Base-by-base conservation (phyloP, 169 alveolate genomes). In the Eimeria falciformis region DNA sequence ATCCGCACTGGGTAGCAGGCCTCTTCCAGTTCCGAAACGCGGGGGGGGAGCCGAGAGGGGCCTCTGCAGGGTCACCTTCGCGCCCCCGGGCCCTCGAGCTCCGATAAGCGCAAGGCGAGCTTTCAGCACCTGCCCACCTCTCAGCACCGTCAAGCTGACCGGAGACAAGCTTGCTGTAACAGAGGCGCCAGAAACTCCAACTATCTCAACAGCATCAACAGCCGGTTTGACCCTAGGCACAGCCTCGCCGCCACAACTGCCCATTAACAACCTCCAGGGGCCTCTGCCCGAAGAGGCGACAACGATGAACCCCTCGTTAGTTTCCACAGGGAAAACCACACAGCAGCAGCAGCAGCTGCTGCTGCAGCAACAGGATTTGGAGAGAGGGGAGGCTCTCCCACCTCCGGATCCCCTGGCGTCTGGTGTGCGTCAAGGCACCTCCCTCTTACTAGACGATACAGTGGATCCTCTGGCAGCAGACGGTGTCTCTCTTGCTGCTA, bases 401-500 rank as follows among this genome's bases (percentile, higher is more conserved):
- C 18, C 50, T 33, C 56, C 83, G n/a, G 47, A 33, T 5, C 50
- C 23, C 21, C 47, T 33, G 29, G 27, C 83, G 45, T 14, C 47
- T 12, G 78, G 37, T n/a, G 78, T 37, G 23, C 0, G 56, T 9
- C 29, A 11, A 17, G 82, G 17, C 79, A 68, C 6, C 78, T 18
- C 55, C 56, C 23, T 11, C 14, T 14, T 53, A 18, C 62, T 53
- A 53, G 14, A 18, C 23, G 21, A 14, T 11, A 53, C 23, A 46
- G 43, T 3, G 56, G 85, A 14, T 37, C 85, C 85, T 1, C 85
- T 2, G 11, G 85, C 66, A 75, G 85, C 66, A 46, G 45, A 43
- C 21, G 65, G 65, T 7, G 85, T 75, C 18, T 75, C 85, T 1
- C 56, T 45, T 46, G 85, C 85, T 7, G 85, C 85, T 5, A 75